Percentiles rank a stretch among this genome's conserved stretches.
Conservation (phyloP, 78 protist genomes). For the Planoprotostelium fungivorum region DNA sequence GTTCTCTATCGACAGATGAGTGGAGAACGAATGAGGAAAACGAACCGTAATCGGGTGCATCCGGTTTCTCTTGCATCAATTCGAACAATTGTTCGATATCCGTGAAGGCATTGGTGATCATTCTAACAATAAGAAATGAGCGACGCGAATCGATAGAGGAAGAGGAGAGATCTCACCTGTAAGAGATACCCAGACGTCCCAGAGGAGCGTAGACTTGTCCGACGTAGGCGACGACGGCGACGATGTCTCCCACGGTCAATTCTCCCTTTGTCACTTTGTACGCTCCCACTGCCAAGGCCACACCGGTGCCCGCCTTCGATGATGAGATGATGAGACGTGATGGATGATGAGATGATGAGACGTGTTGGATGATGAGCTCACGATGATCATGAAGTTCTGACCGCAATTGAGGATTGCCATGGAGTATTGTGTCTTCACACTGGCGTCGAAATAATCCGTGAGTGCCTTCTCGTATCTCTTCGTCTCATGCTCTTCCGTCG, state of each 20-base stretch:
- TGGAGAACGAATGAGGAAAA: not conserved
- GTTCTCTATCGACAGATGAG: not conserved
- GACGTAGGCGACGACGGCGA: constrained; percentile 37
- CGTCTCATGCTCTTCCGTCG: constrained; percentile 23
- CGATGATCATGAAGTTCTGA: constrained; percentile 40
- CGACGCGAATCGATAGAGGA: too few relatives aligned
- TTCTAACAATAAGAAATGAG: too few relatives aligned
- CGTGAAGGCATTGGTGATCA: constrained; percentile 23
- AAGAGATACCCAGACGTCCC: constrained; percentile 66
- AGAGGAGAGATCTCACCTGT: constrained; percentile 5
- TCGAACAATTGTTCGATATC: constrained; percentile 57
- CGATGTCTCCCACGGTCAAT: constrained; percentile 27
- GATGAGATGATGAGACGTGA: not conserved
- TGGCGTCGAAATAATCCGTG: constrained; percentile 16
- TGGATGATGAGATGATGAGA: not conserved
- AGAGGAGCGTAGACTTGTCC: constrained; percentile 73
- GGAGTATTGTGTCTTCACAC: constrained; percentile 14
- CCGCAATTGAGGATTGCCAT: constrained; percentile 51
- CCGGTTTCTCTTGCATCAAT: constrained; percentile 19
- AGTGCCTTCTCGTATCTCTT: constrained; percentile 18
- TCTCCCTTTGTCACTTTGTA: constrained; percentile 3
- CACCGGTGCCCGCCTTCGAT: not conserved
- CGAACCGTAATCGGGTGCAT: not conserved
- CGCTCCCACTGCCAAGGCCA: constrained; percentile 8
- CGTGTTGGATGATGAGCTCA: constrained; percentile 14